Base-by-base conservation (phyloP, 345 rosid species). In the Corymbia maculata region DNA sequence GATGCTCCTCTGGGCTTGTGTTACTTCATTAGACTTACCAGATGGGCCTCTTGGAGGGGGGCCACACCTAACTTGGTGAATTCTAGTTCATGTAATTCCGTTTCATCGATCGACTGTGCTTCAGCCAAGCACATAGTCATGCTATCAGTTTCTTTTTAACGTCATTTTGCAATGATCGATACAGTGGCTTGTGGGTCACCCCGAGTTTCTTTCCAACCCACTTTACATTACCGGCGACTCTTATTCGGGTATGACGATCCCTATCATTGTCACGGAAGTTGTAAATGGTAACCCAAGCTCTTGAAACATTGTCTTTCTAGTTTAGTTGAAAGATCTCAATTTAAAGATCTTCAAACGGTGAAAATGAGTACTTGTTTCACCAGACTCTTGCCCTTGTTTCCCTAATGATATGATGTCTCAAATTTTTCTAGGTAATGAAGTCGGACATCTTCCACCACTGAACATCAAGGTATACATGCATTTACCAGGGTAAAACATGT, bases 181-280 rank as follows among this genome's bases (percentile, higher is more conserved):
- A 75, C 90, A 91, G 94, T 93, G 94, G 93, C 90, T 93, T 9
- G 6, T 51, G 51, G 87, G n/a, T 49, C 94, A 93, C 70, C 89
- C 92, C 15, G 52, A 87, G 13, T 90, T 89, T 51, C 87, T 66
- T 8, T 30, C 28, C 22, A 93, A 90, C 90, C 80, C 87, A 21
- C 91, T 91, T 70, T 92, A 90, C 49, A 49, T 93, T 16, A 84
- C 90, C 2, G 91, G 94, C 10, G 94, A 90, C 45, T 93, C 94
- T 7, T 93, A 90, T 52, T 86, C 90, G 0, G 91, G 93, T 26
- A 82, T 51, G 49, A 88, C 50, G 28, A 79, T 68, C 47, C 93
- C 93, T 4, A 86, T 89, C 13, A 6, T 90, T 14, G 89, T 89
- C 32, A 86, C 55, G 24, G 80, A 90, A 86, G 36, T 90, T 9